Evolutionary conservation across 148 eudicot species (phyloP).

Genomic region (Chenopodium album): DNA sequence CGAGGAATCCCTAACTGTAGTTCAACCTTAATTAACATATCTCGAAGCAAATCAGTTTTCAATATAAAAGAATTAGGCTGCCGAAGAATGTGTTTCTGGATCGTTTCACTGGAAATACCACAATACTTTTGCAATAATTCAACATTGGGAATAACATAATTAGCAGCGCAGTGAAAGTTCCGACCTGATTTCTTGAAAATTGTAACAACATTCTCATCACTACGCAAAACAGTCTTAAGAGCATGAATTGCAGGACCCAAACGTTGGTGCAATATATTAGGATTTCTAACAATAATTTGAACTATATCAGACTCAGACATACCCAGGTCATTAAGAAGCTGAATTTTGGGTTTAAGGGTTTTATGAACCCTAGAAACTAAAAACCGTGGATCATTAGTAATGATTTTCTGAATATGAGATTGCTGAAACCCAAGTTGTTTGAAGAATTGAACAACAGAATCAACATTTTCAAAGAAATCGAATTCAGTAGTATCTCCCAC

Average conservation of each 20-base stretch:
- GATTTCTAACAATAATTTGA: not conserved
- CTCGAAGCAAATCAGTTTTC: slow-evolving; percentile 8
- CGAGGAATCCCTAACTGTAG: slow-evolving; percentile 25
- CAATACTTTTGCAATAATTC: slow-evolving; percentile 11
- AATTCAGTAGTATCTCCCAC: not conserved
- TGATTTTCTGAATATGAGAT: not conserved
- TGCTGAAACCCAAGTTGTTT: not conserved
- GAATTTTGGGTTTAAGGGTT: not conserved
- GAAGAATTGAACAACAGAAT: not conserved
- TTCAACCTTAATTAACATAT: slow-evolving; percentile 22
- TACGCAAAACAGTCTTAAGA: slow-evolving; percentile 14
- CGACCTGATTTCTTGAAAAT: not conserved
- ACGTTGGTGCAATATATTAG: not conserved
- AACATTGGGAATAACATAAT: slow-evolving; percentile 11
- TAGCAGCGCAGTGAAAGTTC: not conserved
- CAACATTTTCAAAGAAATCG: not conserved
- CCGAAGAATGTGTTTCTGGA: not conserved
- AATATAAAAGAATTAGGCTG: not conserved
- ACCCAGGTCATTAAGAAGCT: not conserved
- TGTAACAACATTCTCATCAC: slow-evolving; percentile 20
- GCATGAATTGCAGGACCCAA: not conserved
- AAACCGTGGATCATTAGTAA: not conserved
- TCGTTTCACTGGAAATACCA: slow-evolving; percentile 21
- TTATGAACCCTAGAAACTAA: not conserved
- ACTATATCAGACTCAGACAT: not conserved